phyloP scores from a whole-genome alignment of 2,329 filamentous ascomycete species.

The Microdochium nivale region DNA sequence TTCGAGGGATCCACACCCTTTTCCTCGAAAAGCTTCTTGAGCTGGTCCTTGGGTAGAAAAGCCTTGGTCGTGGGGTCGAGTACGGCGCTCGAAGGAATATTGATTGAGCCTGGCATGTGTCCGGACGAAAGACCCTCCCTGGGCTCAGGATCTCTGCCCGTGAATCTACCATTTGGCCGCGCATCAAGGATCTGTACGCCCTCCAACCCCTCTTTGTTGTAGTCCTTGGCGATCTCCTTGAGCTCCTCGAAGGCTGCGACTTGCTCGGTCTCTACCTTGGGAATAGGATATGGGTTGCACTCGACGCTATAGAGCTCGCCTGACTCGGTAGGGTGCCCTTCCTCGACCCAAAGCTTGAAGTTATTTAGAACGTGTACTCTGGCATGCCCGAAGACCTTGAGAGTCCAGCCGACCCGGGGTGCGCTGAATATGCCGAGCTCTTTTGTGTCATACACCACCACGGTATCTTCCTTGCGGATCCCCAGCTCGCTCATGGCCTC shows the following conservation, averaged over 20 bases:
- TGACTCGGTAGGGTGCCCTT: constrained; percentile 74
- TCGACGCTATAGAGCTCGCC: constrained; percentile 63
- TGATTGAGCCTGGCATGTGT: constrained; percentile 84
- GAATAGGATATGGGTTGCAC: constrained; percentile 56
- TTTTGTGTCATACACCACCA: constrained; percentile 90
- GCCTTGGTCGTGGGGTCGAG: constrained; percentile 79
- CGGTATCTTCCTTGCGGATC: constrained; percentile 75
- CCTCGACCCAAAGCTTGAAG: constrained; percentile 85
- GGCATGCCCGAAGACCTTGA: constrained; percentile 81
- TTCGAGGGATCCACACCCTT: constrained; percentile 71
- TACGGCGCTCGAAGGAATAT: constrained; percentile 69
- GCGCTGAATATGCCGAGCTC: constrained; percentile 93
- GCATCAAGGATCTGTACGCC: constrained; percentile 87
- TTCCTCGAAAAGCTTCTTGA: constrained; percentile 68
- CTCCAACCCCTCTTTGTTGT: constrained; percentile 75
- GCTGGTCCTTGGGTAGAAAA: constrained; percentile 61
- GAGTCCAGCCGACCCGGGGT: constrained; percentile 87
- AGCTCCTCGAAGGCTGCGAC: constrained; percentile 80
- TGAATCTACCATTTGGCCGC: constrained; percentile 69
- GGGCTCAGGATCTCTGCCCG: constrained; percentile 77
- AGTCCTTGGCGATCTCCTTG: constrained; percentile 64
- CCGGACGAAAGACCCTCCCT: constrained; percentile 78
- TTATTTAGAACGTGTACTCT: constrained; percentile 91
- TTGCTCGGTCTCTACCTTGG: constrained; percentile 49
- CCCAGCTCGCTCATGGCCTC: constrained; percentile 83